phyloP scores from a whole-genome alignment of 202 grass and related monocot genomes.

The Bolboschoenoplectus hybrid region DNA sequence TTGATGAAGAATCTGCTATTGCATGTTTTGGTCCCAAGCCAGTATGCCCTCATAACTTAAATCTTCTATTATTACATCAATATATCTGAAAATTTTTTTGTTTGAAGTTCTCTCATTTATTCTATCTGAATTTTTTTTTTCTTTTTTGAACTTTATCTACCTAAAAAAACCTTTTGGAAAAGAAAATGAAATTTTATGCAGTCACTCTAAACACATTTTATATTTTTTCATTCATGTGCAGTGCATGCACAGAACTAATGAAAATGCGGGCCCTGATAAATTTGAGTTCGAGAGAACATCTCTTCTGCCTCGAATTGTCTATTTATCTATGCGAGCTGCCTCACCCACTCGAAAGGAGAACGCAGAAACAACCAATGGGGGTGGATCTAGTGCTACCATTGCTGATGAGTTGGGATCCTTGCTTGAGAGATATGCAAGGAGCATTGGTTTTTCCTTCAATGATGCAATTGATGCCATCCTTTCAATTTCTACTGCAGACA shows the following conservation, averaged over 20 bases:
- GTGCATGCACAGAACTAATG: constrained; percentile 57
- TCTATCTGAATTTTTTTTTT: background rate
- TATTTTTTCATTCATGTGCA: constrained; percentile 50
- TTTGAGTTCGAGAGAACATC: constrained; percentile 73
- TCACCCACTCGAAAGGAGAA: constrained; percentile 49
- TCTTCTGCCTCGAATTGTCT: constrained; percentile 80
- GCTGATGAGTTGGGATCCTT: constrained; percentile 65
- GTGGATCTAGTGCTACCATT: constrained; percentile 50
- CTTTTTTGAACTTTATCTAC: background rate
- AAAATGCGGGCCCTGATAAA: constrained; percentile 50
- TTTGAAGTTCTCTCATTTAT: constrained; percentile 13
- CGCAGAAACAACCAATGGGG: constrained; percentile 50
- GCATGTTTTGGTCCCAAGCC: constrained; percentile 57
- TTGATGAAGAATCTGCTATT: constrained; percentile 56
- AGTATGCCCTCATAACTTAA: constrained; percentile 48
- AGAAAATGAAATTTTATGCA: background rate
- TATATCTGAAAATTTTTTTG: background rate
- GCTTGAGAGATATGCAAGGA: constrained; percentile 87
- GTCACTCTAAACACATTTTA: constrained; percentile 10
- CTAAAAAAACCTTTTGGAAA: constrained; percentile 3
- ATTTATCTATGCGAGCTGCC: constrained; percentile 66
- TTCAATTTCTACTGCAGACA: constrained; percentile 68
- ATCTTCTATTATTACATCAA: background rate
- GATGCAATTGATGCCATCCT: constrained; percentile 75
- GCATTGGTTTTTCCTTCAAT: constrained; percentile 82